Base-by-base conservation (phyloP, 1,284 basidiomycete genomes). In the Cystobasidium pallidum region DNA sequence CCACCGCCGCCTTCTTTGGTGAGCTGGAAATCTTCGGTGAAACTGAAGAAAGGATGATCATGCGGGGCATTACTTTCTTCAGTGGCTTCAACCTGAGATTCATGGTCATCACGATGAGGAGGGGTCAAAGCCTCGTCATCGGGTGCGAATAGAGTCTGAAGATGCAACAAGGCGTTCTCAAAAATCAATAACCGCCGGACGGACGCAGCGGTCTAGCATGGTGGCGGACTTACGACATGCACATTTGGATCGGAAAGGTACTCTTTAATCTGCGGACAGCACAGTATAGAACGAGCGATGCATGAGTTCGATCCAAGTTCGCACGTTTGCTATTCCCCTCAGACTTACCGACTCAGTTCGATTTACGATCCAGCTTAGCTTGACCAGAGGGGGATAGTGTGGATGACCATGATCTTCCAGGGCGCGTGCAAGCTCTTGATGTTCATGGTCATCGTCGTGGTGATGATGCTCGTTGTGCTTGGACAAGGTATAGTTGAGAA, bases 301-400 rank as follows among this genome's bases (percentile, higher is more conserved):
- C 24, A 34, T 30, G 4, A 45, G 43, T 45, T 15, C n/a, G 15
- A 17, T 15, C 43, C 8, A n/a, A 17, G n/a, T 6, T 7, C 13
- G 36, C 36, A 13, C 15, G n/a, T 4, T 8, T 45, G 11, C 8
- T 15, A 8, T 3, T 45, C 3, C 7, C 3, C 19, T n/a, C 11
- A 15, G 4, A 41, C 68, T 39, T 49, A 71, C 68, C 51, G 59
- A 39, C 39, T 71, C 68, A 19, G 70, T 71, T 7, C 73, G 68
- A 70, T 78, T 78, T 62, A 77, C 70, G n/a, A 78, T 73, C 73
- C 75, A 76, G 1, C 75, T 78, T 32, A 79, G 74, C 8, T 74
- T 73, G 43, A 76, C 75, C 13, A 79, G 66, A 4, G 78, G 77
- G 0, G 76, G 75, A 21, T 73, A 58, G 13, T 65, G 70, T 11